Base-by-base conservation (phyloP, 441 rosid genomes). In the Jatropha podagrica region DNA sequence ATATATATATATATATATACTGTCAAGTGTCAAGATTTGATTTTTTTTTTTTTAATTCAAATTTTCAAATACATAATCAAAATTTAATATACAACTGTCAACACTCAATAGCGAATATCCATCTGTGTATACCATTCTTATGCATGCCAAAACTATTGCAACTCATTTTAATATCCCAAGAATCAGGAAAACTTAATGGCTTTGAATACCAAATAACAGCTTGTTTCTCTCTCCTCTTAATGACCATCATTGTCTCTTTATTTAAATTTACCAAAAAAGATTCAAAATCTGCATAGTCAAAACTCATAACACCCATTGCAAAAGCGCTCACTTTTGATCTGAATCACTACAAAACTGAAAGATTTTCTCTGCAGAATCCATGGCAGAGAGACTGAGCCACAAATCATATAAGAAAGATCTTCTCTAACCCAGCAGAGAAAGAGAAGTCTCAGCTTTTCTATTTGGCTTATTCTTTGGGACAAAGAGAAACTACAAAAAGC, bases 391-490 rank as follows among this genome's bases (percentile, higher is more conserved):
- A 70, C 79, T 69, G 78, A 78, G 68, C 74, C 74, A 70, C 81
- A 75, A 78, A 81, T 82, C 78, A 76, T 65, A 71, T 77, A 69
- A 78, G 75, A 83, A 81, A 55, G 69, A 79, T 81, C 58, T 77
- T 80, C 80, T 78, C 70, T 74, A 60, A 71, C 69, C 84, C 69
- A 75, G 67, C 69, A 68, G 69, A 58, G 80, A 71, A 79, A 77
- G 77, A 71, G 78, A 75, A 79, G 82, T 58, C 73, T 80, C 81
- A 69, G 79, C 80, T 51, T 70, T 78, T 79, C 64, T 72, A 69
- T 80, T 79, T 64, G 76, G 64, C 82, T 76, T 48, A 62, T 74
- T 70, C 75, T 56, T 49, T 64, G 52, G 59, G 64, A 77, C 80
- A 61, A 56, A 76, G 59, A 73, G 76, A 73, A 72, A 42, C 79